Evolutionary conservation across 1,284 basidiomycete species (phyloP), one percentile per base, ranked within the genome.

Genomic region (Boletus semigastroideus): DNA sequence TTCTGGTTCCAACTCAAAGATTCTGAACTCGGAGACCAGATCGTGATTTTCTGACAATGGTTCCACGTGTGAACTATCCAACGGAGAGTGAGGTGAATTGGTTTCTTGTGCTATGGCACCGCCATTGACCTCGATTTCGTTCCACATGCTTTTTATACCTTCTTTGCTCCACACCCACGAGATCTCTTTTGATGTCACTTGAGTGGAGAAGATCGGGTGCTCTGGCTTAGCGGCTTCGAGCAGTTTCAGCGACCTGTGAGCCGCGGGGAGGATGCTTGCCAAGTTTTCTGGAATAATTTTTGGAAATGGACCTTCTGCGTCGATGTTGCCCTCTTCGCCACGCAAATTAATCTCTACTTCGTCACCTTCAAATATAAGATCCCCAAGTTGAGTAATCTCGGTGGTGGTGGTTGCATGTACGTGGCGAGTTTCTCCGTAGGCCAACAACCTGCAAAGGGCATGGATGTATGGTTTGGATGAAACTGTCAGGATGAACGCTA

Each of bases 1-100:
- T 1, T 83, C 85, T 12, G 89, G 89, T 53, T 84, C 79, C 22
- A 85, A 69, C 59, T 90, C 85, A 56, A 87, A 92, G 4, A 84
- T 52, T 7, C 63, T 66, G 61, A 91, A 84, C 1, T 72, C 71
- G 6, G 65, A 59, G 16, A 89, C 73, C 4, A 72, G 61, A 41
- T 68, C 59, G 48, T 69, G 66, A 17, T 57, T 20, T 5, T 28
- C 43, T 16, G 47, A 5, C 34, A 8, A 28, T 1, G 42, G 51
- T 11, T 50, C 46, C 11, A 30, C 17, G 45, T 37, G 51, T 34
- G 44, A 33, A 31, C 20, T 30, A 42, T 48, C 34, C 20, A 8
- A 13, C 20, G 0, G 19, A n/a, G 38, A 12, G 6, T 34, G 42
- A 1, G 25, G 12, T 12, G 43, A 37, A 20, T 36, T 6, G 14